Conservation (phyloP, 345 rosid species). For the Citropsis articulata region DNA sequence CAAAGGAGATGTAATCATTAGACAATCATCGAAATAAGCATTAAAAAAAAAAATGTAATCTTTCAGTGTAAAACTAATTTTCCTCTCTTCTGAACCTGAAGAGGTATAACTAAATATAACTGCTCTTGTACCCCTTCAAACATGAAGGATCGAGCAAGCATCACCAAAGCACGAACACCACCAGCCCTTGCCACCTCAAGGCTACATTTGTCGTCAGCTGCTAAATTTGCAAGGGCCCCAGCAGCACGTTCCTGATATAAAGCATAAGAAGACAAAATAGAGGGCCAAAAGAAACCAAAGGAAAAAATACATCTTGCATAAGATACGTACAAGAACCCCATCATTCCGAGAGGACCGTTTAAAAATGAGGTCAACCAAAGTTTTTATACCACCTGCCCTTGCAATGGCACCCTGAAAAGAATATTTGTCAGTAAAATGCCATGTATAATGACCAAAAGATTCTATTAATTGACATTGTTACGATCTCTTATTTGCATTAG, state of each 20-base stretch:
- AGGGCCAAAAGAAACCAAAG: background rate
- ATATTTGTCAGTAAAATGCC: background rate
- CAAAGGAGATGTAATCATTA: background rate
- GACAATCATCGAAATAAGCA: background rate
- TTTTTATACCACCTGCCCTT: conserved; percentile 36
- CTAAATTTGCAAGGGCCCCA: conserved; percentile 45
- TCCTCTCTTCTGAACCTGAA: background rate
- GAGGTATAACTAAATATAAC: conserved; percentile 18
- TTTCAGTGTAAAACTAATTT: background rate
- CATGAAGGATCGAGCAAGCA: conserved; percentile 32
- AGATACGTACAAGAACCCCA: conserved; percentile 34
- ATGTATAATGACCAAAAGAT: background rate
- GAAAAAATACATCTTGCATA: background rate
- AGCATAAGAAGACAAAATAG: background rate
- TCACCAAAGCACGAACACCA: conserved; percentile 34
- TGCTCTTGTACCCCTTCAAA: conserved; percentile 42
- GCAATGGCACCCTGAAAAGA: conserved; percentile 36
- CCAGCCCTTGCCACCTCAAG: conserved; percentile 30
- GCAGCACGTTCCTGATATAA: conserved; percentile 43
- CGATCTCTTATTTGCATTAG: background rate
- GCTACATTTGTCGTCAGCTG: conserved; percentile 42
- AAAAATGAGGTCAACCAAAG: conserved; percentile 40
- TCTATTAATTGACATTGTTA: background rate
- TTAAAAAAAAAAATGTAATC: background rate
- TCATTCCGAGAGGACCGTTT: conserved; percentile 29